Conservation (phyloP, 2,329 filamentous ascomycete genomes). For the Fragosphaeria purpurea region DNA sequence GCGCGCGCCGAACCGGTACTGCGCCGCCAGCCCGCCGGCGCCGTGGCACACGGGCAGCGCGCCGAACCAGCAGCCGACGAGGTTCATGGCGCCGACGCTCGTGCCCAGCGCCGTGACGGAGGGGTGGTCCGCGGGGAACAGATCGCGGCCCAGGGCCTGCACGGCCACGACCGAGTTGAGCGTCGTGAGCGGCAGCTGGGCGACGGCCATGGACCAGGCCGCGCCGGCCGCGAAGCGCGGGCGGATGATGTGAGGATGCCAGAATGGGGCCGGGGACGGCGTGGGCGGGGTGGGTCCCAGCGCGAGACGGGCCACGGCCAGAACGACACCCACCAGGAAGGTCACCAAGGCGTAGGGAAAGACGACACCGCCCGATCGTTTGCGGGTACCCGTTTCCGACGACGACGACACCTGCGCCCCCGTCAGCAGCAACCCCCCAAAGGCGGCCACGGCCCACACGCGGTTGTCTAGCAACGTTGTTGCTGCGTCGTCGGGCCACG, state of each 20-base stretch:
- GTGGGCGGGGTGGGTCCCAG: slow-evolving; percentile 17
- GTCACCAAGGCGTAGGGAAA: slow-evolving; percentile 72
- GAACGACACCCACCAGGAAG: slow-evolving; percentile 56
- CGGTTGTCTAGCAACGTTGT: slow-evolving; percentile 59
- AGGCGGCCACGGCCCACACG: slow-evolving; percentile 65
- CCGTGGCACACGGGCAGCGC: slow-evolving; percentile 95
- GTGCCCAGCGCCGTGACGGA: slow-evolving; percentile 68
- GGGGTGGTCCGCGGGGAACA: slow-evolving; percentile 49
- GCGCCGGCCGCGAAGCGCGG: slow-evolving; percentile 24
- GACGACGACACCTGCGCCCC: slow-evolving; percentile 42
- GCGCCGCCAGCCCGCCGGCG: slow-evolving; percentile 79
- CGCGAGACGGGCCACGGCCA: slow-evolving; percentile 49
- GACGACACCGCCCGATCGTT: background rate
- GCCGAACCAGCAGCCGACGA: slow-evolving; percentile 81
- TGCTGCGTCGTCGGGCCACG: no score
- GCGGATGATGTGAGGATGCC: slow-evolving; percentile 47
- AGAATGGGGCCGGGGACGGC: slow-evolving; percentile 20
- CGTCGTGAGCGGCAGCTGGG: slow-evolving; percentile 82
- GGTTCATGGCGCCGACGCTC: slow-evolving; percentile 76
- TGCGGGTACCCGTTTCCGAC: background rate
- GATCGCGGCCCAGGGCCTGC: slow-evolving; percentile 64
- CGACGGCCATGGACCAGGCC: slow-evolving; percentile 55
- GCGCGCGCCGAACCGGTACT: slow-evolving; percentile 83
- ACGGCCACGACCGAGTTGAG: slow-evolving; percentile 90
- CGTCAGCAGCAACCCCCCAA: slow-evolving; percentile 59